These are phyloP conservation scores for Rhodomyrtus psidioides DNA, from an alignment of 441 rosid genomes.

Conservation along the genomic window DNA sequence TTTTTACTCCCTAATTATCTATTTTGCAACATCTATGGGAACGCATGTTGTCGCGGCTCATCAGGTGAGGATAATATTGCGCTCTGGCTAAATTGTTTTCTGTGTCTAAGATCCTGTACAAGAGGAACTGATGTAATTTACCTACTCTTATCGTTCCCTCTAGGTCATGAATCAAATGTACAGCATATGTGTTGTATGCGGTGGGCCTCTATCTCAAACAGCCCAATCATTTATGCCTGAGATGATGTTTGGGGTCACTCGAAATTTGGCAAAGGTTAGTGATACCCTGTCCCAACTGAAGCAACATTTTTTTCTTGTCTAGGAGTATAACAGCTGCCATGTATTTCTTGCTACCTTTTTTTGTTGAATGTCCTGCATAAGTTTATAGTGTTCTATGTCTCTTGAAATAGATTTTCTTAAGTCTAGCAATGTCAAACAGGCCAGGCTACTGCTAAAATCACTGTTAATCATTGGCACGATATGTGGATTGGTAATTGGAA, in stretches of 20 bases:
- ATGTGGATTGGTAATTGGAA: constrained; percentile 2
- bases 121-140: not conserved
- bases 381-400: not conserved
- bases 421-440: constrained; percentile 2
- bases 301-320: not conserved
- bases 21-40: constrained; percentile 26
- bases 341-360: not conserved
- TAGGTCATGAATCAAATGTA: constrained; percentile 27
- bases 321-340: not conserved
- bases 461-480: constrained; percentile 11
- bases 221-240: constrained; percentile 30
- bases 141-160: not conserved
- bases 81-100: not conserved
- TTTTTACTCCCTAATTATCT: constrained; percentile 16
- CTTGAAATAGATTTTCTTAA: not conserved
- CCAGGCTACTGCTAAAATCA: constrained; percentile 11
- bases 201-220: constrained; percentile 28
- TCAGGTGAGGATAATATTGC: constrained; percentile 8
- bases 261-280: constrained; percentile 14
- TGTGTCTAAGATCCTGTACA: not conserved
- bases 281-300: not conserved
- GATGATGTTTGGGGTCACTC: constrained; percentile 13
- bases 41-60: constrained; percentile 20
- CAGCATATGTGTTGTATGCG: constrained; percentile 21
- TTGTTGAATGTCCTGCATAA: not conserved